Percentiles rank a stretch among this genome's conserved stretches.
Conservation (phyloP, 768 basidiomycete genomes). For the Lyophyllum decastes region DNA sequence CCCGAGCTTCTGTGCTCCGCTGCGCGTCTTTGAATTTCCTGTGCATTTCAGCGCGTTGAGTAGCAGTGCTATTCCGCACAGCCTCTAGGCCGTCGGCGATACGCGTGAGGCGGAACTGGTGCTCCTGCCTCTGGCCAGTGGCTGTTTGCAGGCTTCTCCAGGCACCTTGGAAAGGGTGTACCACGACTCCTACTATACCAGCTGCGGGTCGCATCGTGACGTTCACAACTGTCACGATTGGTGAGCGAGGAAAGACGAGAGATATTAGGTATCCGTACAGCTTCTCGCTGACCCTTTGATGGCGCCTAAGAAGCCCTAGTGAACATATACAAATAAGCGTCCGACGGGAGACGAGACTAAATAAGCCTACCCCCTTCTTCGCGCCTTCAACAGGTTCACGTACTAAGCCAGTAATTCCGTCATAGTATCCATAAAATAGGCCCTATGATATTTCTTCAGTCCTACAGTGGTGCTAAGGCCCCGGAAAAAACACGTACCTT, state of each 20-base stretch:
- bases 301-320: conserved; percentile 32
- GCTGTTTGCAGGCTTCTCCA: conserved; percentile 37
- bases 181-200: conserved; percentile 35
- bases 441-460: conserved; percentile 15
- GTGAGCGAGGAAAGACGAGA: not conserved
- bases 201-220: conserved; percentile 33
- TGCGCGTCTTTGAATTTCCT: conserved; percentile 38
- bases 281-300: conserved; percentile 37
- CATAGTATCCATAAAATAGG: conserved; percentile 35
- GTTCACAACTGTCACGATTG: conserved; percentile 26
- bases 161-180: conserved; percentile 37
- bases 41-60: conserved; percentile 34
- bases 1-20: conserved; percentile 29
- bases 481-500: conserved; percentile 31
- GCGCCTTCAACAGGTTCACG: conserved; percentile 33
- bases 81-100: conserved; percentile 41
- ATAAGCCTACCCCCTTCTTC: conserved; percentile 27
- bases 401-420: conserved; percentile 36
- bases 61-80: conserved; percentile 31
- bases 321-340: not conserved
- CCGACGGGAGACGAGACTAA: not conserved
- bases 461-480: not conserved
- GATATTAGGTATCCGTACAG: conserved; percentile 24
- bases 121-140: conserved; percentile 30
- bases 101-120: conserved; percentile 35